These are phyloP conservation scores for Alternaria consortialis DNA, from an alignment of 2,329 filamentous ascomycete species.

Conservation along the genomic window DNA sequence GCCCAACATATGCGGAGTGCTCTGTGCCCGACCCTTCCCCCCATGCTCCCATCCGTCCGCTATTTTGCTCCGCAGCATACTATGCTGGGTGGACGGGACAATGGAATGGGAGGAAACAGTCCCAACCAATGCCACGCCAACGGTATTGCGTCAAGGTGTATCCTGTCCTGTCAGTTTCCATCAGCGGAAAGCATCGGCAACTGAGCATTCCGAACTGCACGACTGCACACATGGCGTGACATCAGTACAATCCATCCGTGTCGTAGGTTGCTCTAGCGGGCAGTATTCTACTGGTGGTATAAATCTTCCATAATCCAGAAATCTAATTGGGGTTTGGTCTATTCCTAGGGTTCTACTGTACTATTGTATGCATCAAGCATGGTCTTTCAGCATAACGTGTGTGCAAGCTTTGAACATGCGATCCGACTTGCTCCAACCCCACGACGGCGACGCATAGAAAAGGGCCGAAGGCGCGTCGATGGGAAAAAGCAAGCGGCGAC, in stretches of 20 bases:
- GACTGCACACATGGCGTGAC: neutral
- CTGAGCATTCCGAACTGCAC: neutral
- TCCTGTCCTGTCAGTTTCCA: neutral
- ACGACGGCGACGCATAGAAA: neutral
- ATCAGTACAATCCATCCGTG: neutral
- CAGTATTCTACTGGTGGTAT: neutral
- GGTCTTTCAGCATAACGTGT: neutral
- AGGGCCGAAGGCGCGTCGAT: neutral
- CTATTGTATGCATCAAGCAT: neutral
- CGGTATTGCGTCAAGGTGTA: neutral
- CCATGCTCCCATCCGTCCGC: neutral
- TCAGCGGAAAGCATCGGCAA: neutral
- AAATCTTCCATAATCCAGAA: neutral
- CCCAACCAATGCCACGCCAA: neutral
- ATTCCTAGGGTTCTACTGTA: neutral
- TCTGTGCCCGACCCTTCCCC: neutral
- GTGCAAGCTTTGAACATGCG: neutral
- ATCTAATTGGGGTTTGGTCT: neutral
- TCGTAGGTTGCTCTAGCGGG: neutral
- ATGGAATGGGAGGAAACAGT: neutral
- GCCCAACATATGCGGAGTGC: neutral
- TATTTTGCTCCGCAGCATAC: neutral
- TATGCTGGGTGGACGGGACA: neutral
- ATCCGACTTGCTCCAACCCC: neutral
- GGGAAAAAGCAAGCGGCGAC: neutral